phyloP scores from a whole-genome alignment of 2,329 filamentous ascomycete genomes.

The Blastomyces silverae region DNA sequence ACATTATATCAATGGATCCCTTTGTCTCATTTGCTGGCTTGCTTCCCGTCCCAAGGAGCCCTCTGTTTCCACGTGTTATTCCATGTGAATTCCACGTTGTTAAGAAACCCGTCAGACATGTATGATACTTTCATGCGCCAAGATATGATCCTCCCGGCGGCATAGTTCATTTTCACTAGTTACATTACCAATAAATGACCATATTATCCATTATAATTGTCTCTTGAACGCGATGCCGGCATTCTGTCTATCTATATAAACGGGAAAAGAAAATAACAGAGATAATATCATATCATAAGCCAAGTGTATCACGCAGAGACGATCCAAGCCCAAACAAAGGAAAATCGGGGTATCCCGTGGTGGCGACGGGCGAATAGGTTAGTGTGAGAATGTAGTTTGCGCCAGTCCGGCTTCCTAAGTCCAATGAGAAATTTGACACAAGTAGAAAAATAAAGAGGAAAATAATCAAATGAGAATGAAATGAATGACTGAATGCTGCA shows the following conservation, averaged over 20 bases:
- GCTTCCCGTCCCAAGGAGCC: not conserved
- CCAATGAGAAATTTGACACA: not conserved
- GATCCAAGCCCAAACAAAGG: not conserved
- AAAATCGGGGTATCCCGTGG: not conserved
- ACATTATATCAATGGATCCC: not conserved
- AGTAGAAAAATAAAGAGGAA: not conserved
- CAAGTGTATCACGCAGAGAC: not conserved
- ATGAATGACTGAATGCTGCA: not conserved
- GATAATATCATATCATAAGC: not conserved
- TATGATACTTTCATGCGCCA: not conserved
- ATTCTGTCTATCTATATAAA: not conserved
- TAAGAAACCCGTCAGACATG: not conserved
- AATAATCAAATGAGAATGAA: not conserved
- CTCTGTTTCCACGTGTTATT: not conserved
- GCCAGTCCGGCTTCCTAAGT: not conserved
- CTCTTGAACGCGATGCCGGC: not conserved
- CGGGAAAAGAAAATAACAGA: not conserved
- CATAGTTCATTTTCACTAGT: not conserved
- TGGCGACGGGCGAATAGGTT: not conserved
- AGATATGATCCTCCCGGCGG: not conserved
- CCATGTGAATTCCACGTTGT: not conserved
- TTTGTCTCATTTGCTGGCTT: not conserved
- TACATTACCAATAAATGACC: not conserved
- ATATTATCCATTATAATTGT: not conserved
- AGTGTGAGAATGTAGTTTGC: not conserved